Evolutionary conservation across 306 rosid species (phyloP).

Genomic region (Castanea crenata): DNA sequence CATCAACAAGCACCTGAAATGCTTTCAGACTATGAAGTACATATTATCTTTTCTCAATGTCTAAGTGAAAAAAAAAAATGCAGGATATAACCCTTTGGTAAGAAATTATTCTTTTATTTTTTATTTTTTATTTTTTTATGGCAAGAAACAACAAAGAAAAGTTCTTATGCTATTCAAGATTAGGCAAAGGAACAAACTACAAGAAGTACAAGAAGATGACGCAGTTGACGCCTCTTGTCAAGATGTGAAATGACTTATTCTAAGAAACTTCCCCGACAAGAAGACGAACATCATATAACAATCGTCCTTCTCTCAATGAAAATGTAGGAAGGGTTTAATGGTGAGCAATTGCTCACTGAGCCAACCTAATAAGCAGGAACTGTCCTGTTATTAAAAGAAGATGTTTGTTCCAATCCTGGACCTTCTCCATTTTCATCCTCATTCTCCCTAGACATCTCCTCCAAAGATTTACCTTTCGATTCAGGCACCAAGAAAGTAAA

Average conservation of each 20-base stretch:
- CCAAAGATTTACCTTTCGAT: constrained; percentile 66
- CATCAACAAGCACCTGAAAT: neutral
- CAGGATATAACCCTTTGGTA: neutral
- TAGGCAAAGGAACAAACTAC: neutral
- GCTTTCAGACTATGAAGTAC: neutral
- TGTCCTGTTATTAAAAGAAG: constrained; percentile 27
- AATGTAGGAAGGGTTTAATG: neutral
- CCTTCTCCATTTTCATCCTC: constrained; percentile 38
- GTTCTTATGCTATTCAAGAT: neutral
- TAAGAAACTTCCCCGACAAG: neutral
- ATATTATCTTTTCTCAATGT: neutral
- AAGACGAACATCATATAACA: too few relatives aligned
- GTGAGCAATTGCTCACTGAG: neutral
- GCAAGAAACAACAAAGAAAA: neutral
- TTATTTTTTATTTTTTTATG: neutral
- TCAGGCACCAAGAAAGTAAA: constrained; percentile 75
- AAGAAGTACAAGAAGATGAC: neutral
- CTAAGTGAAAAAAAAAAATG: neutral
- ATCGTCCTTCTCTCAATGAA: neutral
- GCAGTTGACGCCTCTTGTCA: neutral
- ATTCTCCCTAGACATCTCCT: constrained; percentile 72
- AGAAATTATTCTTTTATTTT: neutral
- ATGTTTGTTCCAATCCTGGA: constrained; percentile 24
- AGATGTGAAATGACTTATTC: neutral
- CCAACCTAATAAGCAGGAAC: constrained; percentile 41